phyloP scores from a whole-genome alignment of 441 rosid species.

The Syzygium malaccense region DNA sequence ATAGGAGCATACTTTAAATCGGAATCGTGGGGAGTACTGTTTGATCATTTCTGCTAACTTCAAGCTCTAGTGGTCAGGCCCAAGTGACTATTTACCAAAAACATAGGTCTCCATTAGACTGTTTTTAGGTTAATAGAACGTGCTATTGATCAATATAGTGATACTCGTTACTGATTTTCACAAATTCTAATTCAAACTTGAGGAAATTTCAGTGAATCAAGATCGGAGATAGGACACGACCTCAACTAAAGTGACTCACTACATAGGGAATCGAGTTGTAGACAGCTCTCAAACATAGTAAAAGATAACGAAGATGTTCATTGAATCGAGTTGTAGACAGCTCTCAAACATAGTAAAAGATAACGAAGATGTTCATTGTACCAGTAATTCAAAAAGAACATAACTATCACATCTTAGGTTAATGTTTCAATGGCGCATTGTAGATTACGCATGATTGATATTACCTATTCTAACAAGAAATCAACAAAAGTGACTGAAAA shows the following conservation, averaged over 20 bases:
- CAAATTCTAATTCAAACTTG: background rate
- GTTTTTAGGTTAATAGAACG: background rate
- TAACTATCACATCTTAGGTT: background rate
- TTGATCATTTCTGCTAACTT: no score
- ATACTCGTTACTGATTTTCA: background rate
- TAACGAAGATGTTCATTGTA: background rate
- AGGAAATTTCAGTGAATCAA: background rate
- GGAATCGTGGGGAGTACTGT: no score
- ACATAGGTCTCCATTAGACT: no score
- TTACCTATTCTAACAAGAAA: background rate
- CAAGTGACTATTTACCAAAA: no score
- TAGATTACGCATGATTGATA: background rate
- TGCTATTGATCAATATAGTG: background rate
- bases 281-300: no score
- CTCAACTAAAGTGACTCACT: background rate
- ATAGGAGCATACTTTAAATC: no score
- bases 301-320: no score
- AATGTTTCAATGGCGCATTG: background rate
- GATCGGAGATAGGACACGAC: background rate
- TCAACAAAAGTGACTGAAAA: background rate
- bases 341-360: background rate
- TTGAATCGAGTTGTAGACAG: background rate
- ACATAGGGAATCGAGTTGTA: fast-evolving
- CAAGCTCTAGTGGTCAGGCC: no score
- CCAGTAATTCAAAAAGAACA: background rate